A percentile compares a stretch with the other conserved stretches of the same genome.
These are phyloP conservation scores for Penicillium coprophilum DNA, from an alignment of 495 filamentous ascomycete species.

Conservation along the genomic window DNA sequence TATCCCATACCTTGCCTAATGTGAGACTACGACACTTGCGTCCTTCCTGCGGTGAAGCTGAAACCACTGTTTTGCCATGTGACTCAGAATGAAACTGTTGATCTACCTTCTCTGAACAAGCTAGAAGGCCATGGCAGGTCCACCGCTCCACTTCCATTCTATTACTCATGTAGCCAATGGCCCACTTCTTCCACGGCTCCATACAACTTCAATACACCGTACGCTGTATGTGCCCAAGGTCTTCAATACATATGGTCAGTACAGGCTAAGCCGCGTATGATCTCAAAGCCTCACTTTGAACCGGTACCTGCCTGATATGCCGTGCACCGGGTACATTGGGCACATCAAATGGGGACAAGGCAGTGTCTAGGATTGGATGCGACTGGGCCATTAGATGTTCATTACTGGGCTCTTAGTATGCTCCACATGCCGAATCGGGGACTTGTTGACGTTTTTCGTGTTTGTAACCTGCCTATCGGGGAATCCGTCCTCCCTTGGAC, in stretches of 20 bases:
- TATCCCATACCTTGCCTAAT: neutral
- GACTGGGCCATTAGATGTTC: conserved; percentile 6
- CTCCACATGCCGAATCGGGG: conserved; percentile 6
- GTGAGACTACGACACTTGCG: neutral
- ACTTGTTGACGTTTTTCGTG: neutral
- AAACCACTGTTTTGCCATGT: conserved; percentile 2
- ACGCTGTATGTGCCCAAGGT: conserved; percentile 21
- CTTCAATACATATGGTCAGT: conserved; percentile 13
- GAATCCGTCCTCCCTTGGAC: neutral
- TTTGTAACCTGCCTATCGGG: conserved; percentile 1
- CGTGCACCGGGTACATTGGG: conserved; percentile 17
- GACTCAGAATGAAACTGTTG: conserved; percentile 12
- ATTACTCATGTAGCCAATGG: conserved; percentile 1
- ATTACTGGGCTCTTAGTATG: neutral
- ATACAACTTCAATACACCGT: conserved; percentile 3
- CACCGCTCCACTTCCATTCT: conserved; percentile 6
- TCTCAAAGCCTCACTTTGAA: conserved; percentile 26
- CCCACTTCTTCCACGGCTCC: conserved; percentile 3
- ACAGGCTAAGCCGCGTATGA: conserved; percentile 6
- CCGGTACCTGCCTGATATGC: conserved; percentile 22
- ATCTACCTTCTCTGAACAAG: conserved; percentile 11
- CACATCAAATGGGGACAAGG: conserved; percentile 8
- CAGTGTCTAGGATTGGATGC: conserved; percentile 1
- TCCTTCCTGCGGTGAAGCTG: conserved; percentile 10
- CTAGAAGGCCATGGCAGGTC: conserved; percentile 13